These are phyloP conservation scores for Myrmaecium sp. DNA, from an alignment of 2,329 filamentous ascomycete genomes.

Conservation along the genomic window DNA sequence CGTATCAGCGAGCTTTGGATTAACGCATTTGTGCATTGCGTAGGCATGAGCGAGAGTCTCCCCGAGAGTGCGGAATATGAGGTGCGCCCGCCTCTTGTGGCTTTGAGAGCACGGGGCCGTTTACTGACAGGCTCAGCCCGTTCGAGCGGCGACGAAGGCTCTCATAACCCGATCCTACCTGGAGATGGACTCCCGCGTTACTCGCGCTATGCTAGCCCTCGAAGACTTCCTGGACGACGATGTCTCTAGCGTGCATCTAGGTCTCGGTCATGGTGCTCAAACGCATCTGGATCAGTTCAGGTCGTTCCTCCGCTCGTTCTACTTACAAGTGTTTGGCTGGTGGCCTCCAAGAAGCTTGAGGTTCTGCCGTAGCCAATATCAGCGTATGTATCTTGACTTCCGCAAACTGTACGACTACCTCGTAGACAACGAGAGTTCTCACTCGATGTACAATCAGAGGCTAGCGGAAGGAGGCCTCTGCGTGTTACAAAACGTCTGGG, in stretches of 20 bases:
- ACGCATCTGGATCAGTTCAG: slow-evolving; percentile 59
- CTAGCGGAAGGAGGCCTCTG: slow-evolving; percentile 51
- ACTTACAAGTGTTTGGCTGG: slow-evolving; percentile 49
- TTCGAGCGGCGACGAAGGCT: slow-evolving; percentile 39
- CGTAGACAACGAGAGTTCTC: slow-evolving; percentile 42
- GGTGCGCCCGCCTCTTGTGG: slow-evolving; percentile 25
- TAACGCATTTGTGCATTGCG: slow-evolving; percentile 60
- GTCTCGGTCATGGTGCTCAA: slow-evolving; percentile 41
- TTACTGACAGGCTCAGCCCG: slow-evolving; percentile 10
- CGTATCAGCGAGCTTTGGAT: slow-evolving; percentile 49
- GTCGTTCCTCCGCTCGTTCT: slow-evolving; percentile 49
- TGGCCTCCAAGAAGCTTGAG: slow-evolving; percentile 40
- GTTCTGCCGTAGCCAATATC: slow-evolving; percentile 42
- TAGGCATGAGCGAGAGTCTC: slow-evolving; percentile 54
- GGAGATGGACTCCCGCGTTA: slow-evolving; percentile 48
- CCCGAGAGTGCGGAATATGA: slow-evolving; percentile 41
- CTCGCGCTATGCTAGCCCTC: slow-evolving; percentile 33
- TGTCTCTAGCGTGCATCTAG: slow-evolving; percentile 47
- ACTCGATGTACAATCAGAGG: slow-evolving; percentile 32
- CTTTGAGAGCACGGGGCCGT: too few species aligned
- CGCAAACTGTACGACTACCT: slow-evolving; percentile 53
- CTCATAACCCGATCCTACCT: slow-evolving; percentile 44
- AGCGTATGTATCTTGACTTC: slow-evolving; percentile 52
- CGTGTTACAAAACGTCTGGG: slow-evolving; percentile 47
- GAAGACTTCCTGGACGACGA: slow-evolving; percentile 56